Percentiles rank a stretch among this genome's conserved stretches.
Conservation (phyloP, 2,329 filamentous ascomycete species). For the Neofusicoccum ribis region DNA sequence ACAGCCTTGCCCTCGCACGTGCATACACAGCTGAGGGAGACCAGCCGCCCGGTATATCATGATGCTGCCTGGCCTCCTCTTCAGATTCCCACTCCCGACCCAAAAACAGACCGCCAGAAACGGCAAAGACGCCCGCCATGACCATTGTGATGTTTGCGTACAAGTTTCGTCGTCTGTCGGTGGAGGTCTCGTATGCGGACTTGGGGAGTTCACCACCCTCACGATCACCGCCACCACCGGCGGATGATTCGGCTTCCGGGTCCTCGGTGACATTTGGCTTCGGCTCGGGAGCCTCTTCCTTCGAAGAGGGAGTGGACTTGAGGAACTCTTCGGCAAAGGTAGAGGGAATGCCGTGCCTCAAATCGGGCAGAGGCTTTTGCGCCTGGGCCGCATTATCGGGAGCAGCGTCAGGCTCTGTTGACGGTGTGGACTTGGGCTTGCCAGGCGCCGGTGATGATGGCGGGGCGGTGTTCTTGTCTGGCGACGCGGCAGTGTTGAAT, state of each 20-base stretch:
- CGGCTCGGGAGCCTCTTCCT: constrained; percentile 22
- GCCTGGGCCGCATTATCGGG: constrained; percentile 48
- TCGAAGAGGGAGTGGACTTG: constrained; percentile 34
- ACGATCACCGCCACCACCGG: constrained; percentile 52
- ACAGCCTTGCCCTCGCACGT: constrained; percentile 72
- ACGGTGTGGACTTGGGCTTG: constrained; percentile 29
- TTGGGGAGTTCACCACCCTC: constrained; percentile 69
- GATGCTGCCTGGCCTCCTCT: constrained; percentile 69
- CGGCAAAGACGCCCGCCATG: constrained; percentile 56
- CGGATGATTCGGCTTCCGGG: constrained; percentile 45
- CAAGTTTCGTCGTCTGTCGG: constrained; percentile 76
- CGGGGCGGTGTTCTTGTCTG: constrained; percentile 31
- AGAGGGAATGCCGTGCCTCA: constrained; percentile 92
- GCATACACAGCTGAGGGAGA: constrained; percentile 73
- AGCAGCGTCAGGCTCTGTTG: constrained; percentile 37
- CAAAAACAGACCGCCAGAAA: constrained; percentile 68
- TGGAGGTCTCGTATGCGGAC: constrained; percentile 85
- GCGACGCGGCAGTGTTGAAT: constrained; percentile 31
- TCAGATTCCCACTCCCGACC: constrained; percentile 82
- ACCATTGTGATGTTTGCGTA: constrained; percentile 75
- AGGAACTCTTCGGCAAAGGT: constrained; percentile 78
- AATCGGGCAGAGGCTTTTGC: constrained; percentile 74
- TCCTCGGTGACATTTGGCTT: constrained; percentile 56
- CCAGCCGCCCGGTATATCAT: constrained; percentile 79
- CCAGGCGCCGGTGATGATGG: constrained; percentile 30